Base-by-base conservation (phyloP, 169 alveolate genomes). In the Eimeria praecox region DNA sequence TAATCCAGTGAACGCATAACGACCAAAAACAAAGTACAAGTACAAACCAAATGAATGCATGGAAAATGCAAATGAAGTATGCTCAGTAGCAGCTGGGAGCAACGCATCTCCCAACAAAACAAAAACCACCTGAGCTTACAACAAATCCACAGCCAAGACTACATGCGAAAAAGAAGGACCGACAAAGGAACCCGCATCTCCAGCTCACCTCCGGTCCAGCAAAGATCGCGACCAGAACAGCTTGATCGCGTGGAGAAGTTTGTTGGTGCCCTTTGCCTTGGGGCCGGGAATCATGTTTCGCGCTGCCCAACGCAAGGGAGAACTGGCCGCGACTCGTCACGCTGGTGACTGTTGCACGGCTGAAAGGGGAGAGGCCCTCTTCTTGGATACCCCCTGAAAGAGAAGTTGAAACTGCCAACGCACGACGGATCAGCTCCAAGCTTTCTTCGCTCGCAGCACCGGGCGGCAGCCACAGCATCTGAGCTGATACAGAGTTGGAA, bases 381-480 rank as follows among this genome's bases (percentile, higher is more conserved):
- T 40, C 69, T 22, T 80, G 73, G 38, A 75, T 10, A 10, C 71
- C 91, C 49, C 75, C 42, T 10, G n/a, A 14, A 33, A 40, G 49
- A 24, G 22, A 9, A 22, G 69, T n/a, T 4, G 69, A 22, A 59
- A 75, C 73, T 3, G 54, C 71, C 3, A 83, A n/a, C 33, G 49
- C 33, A 2, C 9, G 66, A 42, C 73, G 75, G 18, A 83, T 46
- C 75, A 83, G 49, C 42, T 83, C 91, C 27, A 83, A 4, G 49
- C 91, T 83, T 75, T 83, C 75, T n/a, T 46, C 49, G 75, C 10
- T 83, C 52, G 73, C 54, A 33, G 46, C 69, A 20, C 91, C 91
- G 16, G 91, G 75, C 16, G 91, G 73, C 69, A 83, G 73, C 91
- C 91, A 83, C 30, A 83, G 22, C 46, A 83, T 12, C 75, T 54